phyloP scores from a whole-genome alignment of 805 yeast species.

The Nakazawaea populi region DNA sequence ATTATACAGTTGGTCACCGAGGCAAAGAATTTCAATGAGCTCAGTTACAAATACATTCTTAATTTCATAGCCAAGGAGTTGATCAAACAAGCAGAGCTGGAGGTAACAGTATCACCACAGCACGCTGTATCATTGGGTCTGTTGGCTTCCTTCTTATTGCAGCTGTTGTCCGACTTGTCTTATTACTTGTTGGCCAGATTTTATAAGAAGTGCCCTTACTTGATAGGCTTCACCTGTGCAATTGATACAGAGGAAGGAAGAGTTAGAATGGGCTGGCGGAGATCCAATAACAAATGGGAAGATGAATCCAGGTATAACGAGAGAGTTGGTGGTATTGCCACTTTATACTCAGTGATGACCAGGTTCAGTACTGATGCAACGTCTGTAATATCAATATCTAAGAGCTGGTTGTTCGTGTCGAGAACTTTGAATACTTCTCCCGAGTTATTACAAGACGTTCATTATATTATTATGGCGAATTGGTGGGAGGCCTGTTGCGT shows the following conservation, averaged over 20 bases:
- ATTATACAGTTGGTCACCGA: conserved; percentile 43
- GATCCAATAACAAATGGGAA: conserved; percentile 42
- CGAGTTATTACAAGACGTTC: conserved; percentile 53
- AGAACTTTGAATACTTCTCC: conserved; percentile 56
- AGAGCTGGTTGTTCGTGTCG: conserved; percentile 70
- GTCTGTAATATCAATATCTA: conserved; percentile 37
- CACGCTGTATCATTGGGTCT: conserved; percentile 77
- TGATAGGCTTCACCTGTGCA: conserved; percentile 74
- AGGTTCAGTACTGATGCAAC: conserved; percentile 36
- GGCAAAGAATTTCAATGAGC: conserved; percentile 35
- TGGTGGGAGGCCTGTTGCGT: conserved; percentile 90
- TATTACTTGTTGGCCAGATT: conserved; percentile 69
- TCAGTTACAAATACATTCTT: conserved; percentile 66
- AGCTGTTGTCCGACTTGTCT: conserved; percentile 41
- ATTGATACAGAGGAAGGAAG: conserved; percentile 83
- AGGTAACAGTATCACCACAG: conserved; percentile 71
- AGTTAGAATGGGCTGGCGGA: conserved; percentile 80
- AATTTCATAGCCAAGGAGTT: conserved; percentile 83
- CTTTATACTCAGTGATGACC: conserved; percentile 74
- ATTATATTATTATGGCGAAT: conserved; percentile 62
- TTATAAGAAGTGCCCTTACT: conserved; percentile 84
- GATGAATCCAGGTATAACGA: conserved; percentile 72
- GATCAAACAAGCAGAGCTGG: conserved; percentile 89
- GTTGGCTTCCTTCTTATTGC: conserved; percentile 50
- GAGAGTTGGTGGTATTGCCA: conserved; percentile 78